These are phyloP conservation scores for Obba rivulosa DNA, from an alignment of 768 basidiomycete species.

Conservation along the genomic window DNA sequence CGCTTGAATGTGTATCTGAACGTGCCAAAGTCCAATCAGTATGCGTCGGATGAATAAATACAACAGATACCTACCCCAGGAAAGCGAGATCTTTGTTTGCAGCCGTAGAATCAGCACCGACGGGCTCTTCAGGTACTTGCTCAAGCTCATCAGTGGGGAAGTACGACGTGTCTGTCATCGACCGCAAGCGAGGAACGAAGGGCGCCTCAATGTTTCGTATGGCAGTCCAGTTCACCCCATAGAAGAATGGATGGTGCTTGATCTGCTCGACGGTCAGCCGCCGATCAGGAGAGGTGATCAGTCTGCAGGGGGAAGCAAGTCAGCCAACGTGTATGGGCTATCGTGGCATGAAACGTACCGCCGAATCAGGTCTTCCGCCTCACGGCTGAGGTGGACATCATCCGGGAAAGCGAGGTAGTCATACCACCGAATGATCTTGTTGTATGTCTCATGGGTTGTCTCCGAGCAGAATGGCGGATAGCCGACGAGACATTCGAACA, in stretches of 20 bases:
- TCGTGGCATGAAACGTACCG: constrained; percentile 51
- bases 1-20: constrained; percentile 76
- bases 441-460: constrained; percentile 94
- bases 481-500: constrained; percentile 97
- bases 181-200: constrained; percentile 91
- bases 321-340: too few species aligned
- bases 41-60: background rate
- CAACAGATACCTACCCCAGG: constrained; percentile 37
- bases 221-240: constrained; percentile 89
- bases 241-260: constrained; percentile 89
- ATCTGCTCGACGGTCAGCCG: constrained; percentile 81
- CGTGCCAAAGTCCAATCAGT: background rate
- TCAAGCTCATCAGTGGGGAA: constrained; percentile 95
- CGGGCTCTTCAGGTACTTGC: constrained; percentile 52
- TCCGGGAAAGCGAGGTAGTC: constrained; percentile 85
- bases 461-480: constrained; percentile 98
- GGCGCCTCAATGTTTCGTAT: constrained; percentile 91
- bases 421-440: constrained; percentile 96
- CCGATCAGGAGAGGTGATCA: constrained; percentile 81
- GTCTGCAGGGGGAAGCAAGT: constrained; percentile 31
- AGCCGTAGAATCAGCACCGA: constrained; percentile 31
- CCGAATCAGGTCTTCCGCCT: constrained; percentile 85
- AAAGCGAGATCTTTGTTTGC: constrained; percentile 55
- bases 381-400: constrained; percentile 87
- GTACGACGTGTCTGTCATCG: constrained; percentile 96